A percentile compares a stretch with the other conserved stretches of the same genome.
phyloP scores from a whole-genome alignment of 2,329 filamentous ascomycete genomes.

The Ophiostoma piceae region DNA sequence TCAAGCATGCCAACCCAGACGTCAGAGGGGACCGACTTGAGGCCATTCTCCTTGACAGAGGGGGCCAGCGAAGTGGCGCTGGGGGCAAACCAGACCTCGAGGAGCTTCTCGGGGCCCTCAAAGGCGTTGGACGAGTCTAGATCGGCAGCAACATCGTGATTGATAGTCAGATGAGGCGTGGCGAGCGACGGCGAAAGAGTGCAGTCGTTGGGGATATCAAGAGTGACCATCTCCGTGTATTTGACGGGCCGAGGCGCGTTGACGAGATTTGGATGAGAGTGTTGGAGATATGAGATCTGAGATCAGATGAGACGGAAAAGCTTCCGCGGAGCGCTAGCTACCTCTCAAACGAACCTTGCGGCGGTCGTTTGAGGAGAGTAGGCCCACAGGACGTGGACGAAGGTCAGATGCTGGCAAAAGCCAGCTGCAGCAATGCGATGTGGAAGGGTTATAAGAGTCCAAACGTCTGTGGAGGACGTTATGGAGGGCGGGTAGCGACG shows the following conservation, averaged over 20 bases:
- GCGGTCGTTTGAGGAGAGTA: constrained; percentile 92
- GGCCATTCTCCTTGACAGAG: constrained; percentile 64
- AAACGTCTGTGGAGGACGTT: constrained; percentile 68
- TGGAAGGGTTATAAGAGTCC: constrained; percentile 29
- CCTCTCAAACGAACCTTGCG: constrained; percentile 94
- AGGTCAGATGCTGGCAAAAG: constrained; percentile 69
- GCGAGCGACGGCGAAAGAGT: constrained; percentile 76
- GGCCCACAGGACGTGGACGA: constrained; percentile 73
- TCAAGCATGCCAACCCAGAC: constrained; percentile 97
- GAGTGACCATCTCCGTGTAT: constrained; percentile 70
- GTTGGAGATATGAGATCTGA: neutral
- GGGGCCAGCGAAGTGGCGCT: constrained; percentile 67
- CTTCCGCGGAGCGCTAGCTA: constrained; percentile 92
- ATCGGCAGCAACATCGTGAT: constrained; percentile 87
- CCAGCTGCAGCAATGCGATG: constrained; percentile 63
- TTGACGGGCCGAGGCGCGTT: constrained; percentile 9
- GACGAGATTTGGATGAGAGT: neutral
- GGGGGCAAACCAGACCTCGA: constrained; percentile 96
- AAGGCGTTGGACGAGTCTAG: constrained; percentile 95
- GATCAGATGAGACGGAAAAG: constrained; percentile 21
- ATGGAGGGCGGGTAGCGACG: constrained; percentile 82
- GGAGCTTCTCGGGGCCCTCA: constrained; percentile 94
- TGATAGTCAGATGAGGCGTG: constrained; percentile 90
- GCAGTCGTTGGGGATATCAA: constrained; percentile 73
- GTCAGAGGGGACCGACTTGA: constrained; percentile 79